Evolutionary conservation across 345 rosid genomes (phyloP).

Genomic region (Limnanthes douglasii): DNA sequence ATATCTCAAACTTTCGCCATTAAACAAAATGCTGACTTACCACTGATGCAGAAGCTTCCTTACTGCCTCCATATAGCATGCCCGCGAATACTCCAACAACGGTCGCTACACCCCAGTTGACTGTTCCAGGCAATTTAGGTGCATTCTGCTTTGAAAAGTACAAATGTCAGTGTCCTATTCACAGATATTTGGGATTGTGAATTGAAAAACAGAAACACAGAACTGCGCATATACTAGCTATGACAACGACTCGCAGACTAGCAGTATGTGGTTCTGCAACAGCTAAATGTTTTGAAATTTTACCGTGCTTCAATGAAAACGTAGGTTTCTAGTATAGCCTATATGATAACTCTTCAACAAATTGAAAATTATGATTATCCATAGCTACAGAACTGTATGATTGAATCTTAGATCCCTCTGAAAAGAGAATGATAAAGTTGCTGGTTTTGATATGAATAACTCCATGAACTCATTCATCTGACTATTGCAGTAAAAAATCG

Average conservation of each 20-base stretch:
- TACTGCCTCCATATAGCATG: constrained; percentile 85
- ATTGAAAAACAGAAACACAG: too few relatives aligned
- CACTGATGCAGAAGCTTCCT: constrained; percentile 88
- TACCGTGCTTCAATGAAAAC: background rate
- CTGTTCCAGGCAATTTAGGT: constrained; percentile 53
- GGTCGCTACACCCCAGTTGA: constrained; percentile 81
- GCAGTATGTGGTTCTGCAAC: constrained; percentile 3
- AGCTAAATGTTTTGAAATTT: too few relatives aligned
- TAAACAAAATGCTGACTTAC: constrained; percentile 23
- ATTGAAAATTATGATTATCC: too few relatives aligned
- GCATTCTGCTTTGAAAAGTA: constrained; percentile 21
- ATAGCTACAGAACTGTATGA: too few relatives aligned
- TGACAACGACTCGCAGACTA: background rate
- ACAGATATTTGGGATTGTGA: background rate
- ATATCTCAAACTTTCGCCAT: constrained; percentile 1
- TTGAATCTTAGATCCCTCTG: too few relatives aligned
- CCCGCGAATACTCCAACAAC: constrained; percentile 84
- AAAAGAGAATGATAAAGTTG: too few relatives aligned
- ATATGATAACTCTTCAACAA: too few relatives aligned
- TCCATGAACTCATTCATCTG: too few relatives aligned
- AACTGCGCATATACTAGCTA: background rate
- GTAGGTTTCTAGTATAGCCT: background rate
- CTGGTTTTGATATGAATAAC: too few relatives aligned
- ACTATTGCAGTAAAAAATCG: too few relatives aligned
- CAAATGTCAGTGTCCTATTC: background rate